Percentiles rank a stretch among this genome's conserved stretches.
Conservation (phyloP, 2,329 filamentous ascomycete species). For the Teratosphaeria destructans region DNA sequence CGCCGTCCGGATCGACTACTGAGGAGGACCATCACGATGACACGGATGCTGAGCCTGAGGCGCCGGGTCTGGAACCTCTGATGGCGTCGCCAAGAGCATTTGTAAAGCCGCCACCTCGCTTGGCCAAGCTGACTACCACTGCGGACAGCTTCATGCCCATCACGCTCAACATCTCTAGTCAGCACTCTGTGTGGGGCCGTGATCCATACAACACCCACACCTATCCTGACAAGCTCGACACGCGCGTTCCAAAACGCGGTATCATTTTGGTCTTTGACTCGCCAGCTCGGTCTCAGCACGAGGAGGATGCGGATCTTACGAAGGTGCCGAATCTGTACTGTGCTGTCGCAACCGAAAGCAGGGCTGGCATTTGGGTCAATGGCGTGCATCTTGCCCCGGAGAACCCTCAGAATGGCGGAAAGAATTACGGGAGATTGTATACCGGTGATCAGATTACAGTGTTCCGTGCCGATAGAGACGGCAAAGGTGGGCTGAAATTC, state of each 20-base stretch:
- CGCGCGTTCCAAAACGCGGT: conserved; percentile 68
- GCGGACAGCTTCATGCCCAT: conserved; percentile 55
- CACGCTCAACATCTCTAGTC: conserved; percentile 54
- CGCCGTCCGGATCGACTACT: background rate
- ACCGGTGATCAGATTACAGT: conserved; percentile 69
- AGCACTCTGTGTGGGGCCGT: conserved; percentile 69
- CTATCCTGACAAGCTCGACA: conserved; percentile 53
- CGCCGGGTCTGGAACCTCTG: background rate
- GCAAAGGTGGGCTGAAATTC: conserved; percentile 29
- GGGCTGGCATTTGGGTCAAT: conserved; percentile 67
- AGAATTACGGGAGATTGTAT: conserved; percentile 57
- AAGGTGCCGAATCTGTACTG: conserved; percentile 47
- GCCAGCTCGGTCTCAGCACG: conserved; percentile 52
- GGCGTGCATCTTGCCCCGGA: conserved; percentile 45
- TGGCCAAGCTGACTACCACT: conserved; percentile 58
- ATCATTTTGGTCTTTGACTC: conserved; percentile 69
- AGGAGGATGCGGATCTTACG: conserved; percentile 41
- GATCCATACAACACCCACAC: conserved; percentile 56
- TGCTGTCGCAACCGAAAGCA: conserved; percentile 72
- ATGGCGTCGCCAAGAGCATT: conserved; percentile 13
- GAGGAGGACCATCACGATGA: conserved; percentile 4
- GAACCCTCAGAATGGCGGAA: conserved; percentile 12
- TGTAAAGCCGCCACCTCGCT: conserved; percentile 30
- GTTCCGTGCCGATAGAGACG: conserved; percentile 43
- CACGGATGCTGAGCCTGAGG: conserved; percentile 5